Conservation (phyloP, 495 filamentous ascomycete species). For the Corynascus novoguineensis region DNA sequence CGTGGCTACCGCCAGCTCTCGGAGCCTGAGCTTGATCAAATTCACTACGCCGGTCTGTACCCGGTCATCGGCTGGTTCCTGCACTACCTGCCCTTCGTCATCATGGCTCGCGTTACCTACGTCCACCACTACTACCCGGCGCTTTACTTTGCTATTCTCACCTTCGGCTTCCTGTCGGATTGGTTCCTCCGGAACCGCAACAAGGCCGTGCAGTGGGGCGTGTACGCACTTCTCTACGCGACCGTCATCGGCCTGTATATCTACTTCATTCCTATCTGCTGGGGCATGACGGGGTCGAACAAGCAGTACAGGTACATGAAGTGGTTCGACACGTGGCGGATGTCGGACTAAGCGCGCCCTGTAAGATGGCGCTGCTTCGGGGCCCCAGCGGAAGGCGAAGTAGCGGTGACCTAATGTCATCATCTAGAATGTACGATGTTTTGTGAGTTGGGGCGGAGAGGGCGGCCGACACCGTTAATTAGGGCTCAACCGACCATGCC, state of each 20-base stretch:
- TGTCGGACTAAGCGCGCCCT: conserved; percentile 48
- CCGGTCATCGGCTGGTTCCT: conserved; percentile 91
- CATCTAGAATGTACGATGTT: conserved; percentile 10
- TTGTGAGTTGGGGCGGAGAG: not conserved
- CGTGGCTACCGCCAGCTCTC: conserved; percentile 84
- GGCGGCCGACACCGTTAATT: not conserved
- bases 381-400: not conserved
- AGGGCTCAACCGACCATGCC: not conserved
- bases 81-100: conserved; percentile 91
- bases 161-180: conserved; percentile 81
- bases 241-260: conserved; percentile 73
- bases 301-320: conserved; percentile 85
- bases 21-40: conserved; percentile 74
- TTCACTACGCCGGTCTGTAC: conserved; percentile 90
- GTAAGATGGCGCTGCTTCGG: no score
- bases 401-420: not conserved
- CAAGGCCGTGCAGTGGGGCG: conserved; percentile 52
- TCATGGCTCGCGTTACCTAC: conserved; percentile 98
- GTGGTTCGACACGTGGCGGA: conserved; percentile 71
- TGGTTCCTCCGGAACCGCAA: conserved; percentile 64
- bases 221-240: conserved; percentile 68
- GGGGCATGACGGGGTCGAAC: conserved; percentile 85
- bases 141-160: conserved; percentile 94
- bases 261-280: conserved; percentile 90
- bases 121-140: conserved; percentile 99